phyloP scores from a whole-genome alignment of 2,329 filamentous ascomycete genomes.

The Phoma sp. region DNA sequence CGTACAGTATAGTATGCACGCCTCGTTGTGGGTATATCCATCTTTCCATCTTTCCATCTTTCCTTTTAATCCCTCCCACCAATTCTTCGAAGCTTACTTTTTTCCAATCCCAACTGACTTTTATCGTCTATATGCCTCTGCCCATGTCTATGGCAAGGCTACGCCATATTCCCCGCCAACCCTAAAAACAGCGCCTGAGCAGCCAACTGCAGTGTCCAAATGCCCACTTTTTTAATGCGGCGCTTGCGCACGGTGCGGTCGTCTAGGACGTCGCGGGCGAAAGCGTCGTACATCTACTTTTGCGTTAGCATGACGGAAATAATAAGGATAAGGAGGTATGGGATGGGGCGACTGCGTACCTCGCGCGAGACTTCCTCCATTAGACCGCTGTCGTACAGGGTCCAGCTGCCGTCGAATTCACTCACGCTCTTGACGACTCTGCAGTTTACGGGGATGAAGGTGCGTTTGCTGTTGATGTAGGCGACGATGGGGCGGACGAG shows the following conservation, averaged over 20 bases:
- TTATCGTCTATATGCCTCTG: too few relatives aligned
- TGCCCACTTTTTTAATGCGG: slow-evolving; percentile 91
- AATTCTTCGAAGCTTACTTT: too few relatives aligned
- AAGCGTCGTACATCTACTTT: slow-evolving; percentile 80
- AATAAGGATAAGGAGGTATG: too few relatives aligned
- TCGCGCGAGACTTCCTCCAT: slow-evolving; percentile 94
- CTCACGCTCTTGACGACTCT: slow-evolving; percentile 86
- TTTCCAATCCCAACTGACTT: too few relatives aligned
- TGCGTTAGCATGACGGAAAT: too few relatives aligned
- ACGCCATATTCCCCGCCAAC: slow-evolving; percentile 79
- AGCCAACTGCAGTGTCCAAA: slow-evolving; percentile 93
- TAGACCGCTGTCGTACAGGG: slow-evolving; percentile 88
- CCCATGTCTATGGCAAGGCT: too few relatives aligned
- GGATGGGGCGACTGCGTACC: too few relatives aligned
- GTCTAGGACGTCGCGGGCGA: slow-evolving; percentile 89
- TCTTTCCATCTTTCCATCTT: too few relatives aligned
- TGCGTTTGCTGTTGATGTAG: slow-evolving; percentile 94
- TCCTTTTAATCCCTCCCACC: too few relatives aligned
- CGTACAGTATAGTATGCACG: too few relatives aligned
- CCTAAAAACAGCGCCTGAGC: slow-evolving; percentile 95
- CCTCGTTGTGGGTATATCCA: too few relatives aligned
- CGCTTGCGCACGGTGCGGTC: slow-evolving; percentile 86
- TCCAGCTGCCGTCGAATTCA: slow-evolving; percentile 97
- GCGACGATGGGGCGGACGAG: slow-evolving; percentile 95
- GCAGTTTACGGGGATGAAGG: slow-evolving; percentile 94